phyloP scores from a whole-genome alignment of 1,284 basidiomycete genomes.

The Tilletia caries region DNA sequence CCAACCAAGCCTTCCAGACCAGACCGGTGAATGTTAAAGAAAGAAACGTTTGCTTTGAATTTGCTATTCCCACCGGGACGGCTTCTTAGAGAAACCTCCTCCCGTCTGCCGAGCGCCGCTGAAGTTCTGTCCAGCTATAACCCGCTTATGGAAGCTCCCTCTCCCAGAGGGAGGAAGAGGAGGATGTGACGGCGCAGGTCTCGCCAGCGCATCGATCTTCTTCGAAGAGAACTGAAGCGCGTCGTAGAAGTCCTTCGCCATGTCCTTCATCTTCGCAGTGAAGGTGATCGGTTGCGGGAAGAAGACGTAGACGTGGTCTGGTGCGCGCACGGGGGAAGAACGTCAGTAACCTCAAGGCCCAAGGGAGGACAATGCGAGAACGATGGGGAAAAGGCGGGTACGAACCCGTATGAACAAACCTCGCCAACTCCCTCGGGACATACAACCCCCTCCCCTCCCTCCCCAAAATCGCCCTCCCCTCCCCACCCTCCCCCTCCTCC shows the following conservation, averaged over 20 bases:
- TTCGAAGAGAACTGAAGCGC: neutral
- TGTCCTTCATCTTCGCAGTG: neutral
- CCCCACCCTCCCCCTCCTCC: neutral
- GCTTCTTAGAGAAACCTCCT: neutral
- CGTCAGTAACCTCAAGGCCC: neutral
- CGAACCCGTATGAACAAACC: neutral
- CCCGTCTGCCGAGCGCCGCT: neutral
- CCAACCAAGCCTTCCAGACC: no score
- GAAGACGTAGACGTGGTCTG: constrained; percentile 1
- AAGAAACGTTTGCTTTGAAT: neutral
- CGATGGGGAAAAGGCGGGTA: neutral
- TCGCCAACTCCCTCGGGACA: neutral
- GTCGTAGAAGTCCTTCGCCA: neutral
- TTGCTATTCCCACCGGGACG: neutral
- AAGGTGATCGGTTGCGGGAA: neutral
- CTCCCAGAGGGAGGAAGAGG: no score
- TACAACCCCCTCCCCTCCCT: neutral
- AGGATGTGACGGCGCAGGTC: no score
- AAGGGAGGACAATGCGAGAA: neutral
- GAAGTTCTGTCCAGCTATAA: no score
- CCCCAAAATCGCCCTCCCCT: neutral
- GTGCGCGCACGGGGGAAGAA: neutral
- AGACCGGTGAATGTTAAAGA: no score
- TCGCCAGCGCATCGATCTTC: neutral
- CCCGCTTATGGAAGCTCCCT: no score